A percentile compares a stretch with the other conserved stretches of the same genome.
phyloP scores from a whole-genome alignment of 805 yeast genomes.

The Saccharomycopsis sp. region DNA sequence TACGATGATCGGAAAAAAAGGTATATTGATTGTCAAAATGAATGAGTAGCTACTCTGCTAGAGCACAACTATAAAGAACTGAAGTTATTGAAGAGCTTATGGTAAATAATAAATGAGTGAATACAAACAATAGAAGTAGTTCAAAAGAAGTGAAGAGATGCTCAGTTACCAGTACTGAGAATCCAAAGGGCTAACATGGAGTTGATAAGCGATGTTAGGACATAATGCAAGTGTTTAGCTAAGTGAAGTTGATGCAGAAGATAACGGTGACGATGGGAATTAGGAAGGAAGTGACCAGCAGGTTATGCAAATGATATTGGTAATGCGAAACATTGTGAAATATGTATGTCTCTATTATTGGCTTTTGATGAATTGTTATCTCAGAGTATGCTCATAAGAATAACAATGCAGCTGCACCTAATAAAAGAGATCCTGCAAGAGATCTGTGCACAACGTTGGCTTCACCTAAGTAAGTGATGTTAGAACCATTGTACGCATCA shows the following conservation, averaged over 20 bases:
- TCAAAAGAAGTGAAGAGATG: neutral
- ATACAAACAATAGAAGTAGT: neutral
- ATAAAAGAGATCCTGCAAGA: slow-evolving; percentile 12
- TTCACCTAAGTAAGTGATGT: slow-evolving; percentile 3
- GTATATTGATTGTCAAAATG: neutral
- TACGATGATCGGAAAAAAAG: no score
- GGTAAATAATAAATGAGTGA: no score
- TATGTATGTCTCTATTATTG: neutral
- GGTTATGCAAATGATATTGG: neutral
- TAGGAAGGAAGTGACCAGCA: neutral
- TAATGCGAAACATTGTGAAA: neutral
- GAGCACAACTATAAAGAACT: neutral
- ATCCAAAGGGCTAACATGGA: neutral
- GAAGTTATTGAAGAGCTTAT: no score
- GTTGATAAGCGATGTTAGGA: neutral
- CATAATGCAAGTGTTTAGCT: neutral
- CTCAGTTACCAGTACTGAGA: slow-evolving; percentile 1
- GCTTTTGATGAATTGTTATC: neutral
- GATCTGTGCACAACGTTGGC: neutral
- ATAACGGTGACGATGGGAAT: neutral
- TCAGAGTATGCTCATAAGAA: slow-evolving; percentile 15
- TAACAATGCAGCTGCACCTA: slow-evolving; percentile 19
- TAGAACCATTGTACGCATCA: neutral
- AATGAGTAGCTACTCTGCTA: neutral
- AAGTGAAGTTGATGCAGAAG: neutral